phyloP scores from a whole-genome alignment of 495 filamentous ascomycete species.

The Podospora pseudocomata region DNA sequence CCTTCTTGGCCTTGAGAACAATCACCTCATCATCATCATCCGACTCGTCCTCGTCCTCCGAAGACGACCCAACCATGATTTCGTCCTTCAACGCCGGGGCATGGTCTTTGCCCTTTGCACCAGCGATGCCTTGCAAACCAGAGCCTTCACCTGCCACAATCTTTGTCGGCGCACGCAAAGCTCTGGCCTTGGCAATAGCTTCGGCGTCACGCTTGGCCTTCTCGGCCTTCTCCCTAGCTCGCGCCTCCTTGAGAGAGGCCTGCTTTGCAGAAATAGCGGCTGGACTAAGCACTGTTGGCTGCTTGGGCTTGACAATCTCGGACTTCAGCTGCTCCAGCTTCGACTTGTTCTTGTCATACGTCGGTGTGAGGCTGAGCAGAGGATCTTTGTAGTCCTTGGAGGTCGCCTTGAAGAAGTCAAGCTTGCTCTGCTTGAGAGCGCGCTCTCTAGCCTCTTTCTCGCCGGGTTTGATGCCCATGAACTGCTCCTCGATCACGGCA shows the following conservation, averaged over 20 bases:
- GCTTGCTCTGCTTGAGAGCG: conserved; percentile 59
- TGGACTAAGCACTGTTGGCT: conserved; percentile 34
- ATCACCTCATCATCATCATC: conserved; percentile 49
- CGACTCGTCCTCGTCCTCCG: conserved; percentile 65
- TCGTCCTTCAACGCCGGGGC: conserved; percentile 58
- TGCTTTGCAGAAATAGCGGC: conserved; percentile 36
- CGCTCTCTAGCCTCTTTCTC: conserved; percentile 47
- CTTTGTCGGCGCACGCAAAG: conserved; percentile 53
- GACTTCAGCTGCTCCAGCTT: conserved; percentile 19
- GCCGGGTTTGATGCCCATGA: conserved; percentile 45
- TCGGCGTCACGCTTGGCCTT: conserved; percentile 67
- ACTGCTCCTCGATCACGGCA: conserved; percentile 48
- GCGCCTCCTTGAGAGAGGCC: conserved; percentile 61
- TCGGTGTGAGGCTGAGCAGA: conserved; percentile 35
- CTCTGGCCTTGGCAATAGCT: conserved; percentile 62
- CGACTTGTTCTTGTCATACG: conserved; percentile 37
- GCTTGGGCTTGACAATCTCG: conserved; percentile 19
- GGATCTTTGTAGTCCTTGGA: conserved; percentile 35
- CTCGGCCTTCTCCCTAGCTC: conserved; percentile 67
- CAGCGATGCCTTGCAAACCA: conserved; percentile 65
- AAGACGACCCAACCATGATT: conserved; percentile 87
- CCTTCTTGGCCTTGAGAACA: conserved; percentile 44
- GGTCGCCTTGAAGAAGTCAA: conserved; percentile 54
- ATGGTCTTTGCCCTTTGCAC: conserved; percentile 74
- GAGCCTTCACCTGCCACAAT: conserved; percentile 70